Base-by-base conservation (phyloP, 805 yeast species). In the Lipomyces chichibuensis region DNA sequence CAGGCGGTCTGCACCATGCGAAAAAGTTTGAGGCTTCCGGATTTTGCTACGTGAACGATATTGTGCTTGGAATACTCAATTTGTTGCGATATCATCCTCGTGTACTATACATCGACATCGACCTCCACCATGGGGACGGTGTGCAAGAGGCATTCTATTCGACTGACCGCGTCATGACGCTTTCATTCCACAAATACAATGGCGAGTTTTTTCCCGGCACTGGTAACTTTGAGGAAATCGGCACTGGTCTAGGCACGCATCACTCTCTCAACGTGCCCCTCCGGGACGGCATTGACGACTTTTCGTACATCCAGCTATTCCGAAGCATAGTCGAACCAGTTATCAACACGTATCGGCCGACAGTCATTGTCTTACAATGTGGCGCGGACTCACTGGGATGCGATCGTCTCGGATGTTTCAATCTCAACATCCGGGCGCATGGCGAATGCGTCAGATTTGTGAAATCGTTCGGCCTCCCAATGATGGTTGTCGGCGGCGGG, bases 371-470 rank as follows among this genome's bases (percentile, higher is more conserved):
- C n/a, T 85, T 93, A 71, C 99, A 95, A 79, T 92, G 98, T 81
- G 99, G 99, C 59, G 99, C 98, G 35, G 99, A 95, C 77, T 93
- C 98, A 1, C 83, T 95, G 61, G 92, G 96, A 53, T 97, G 98
- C 54, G 99, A 95, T 81, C 85, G 97, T 73, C 82, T 96, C 66
- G 99, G 99, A 39, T 91, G 97, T 75, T 96, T 96, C 81, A 95
- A 96, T 77, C 84, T 95, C 70, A 91, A 95, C 65, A 93, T 94
- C 86, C 83, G 66, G n/a, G 98, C 97, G 0, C 99, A 96, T 77
- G 98, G 98, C 53, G 96, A 94, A 78, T 95, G 99, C 82, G 91
- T 94, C 61, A 87, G 89, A 73, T 94, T 86, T 79, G 92, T 93
- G 61, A 90, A 90, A 77, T 84, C 90, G 8, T 91, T 94, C 75